Evolutionary conservation across 2,329 filamentous ascomycete genomes (phyloP).

Genomic region (Orbilia blumenaviensis): DNA sequence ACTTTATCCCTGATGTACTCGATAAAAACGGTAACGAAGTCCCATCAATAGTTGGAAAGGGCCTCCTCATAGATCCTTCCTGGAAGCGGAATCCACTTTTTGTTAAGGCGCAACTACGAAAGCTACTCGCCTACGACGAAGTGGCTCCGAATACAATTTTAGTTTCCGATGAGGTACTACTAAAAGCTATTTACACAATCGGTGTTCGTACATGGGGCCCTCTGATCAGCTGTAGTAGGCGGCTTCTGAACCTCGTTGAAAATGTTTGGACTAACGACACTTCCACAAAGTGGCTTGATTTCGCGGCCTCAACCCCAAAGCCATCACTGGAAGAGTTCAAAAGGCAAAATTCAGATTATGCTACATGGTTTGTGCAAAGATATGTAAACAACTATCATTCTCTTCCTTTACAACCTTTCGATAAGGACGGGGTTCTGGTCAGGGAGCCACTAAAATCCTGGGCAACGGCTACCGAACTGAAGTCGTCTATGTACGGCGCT

Average conservation of each 20-base stretch:
- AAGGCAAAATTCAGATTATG: conserved; percentile 11
- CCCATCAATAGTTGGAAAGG: background rate
- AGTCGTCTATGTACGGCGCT: background rate
- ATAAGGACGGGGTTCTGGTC: background rate
- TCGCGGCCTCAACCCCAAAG: too few species aligned
- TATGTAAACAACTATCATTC: background rate
- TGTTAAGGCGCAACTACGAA: background rate
- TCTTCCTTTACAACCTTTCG: too few species aligned
- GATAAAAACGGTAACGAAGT: background rate
- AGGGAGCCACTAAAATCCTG: background rate
- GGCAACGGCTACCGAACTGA: background rate
- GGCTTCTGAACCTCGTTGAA: too few species aligned
- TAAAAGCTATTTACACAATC: background rate
- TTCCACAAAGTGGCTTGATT: too few species aligned
- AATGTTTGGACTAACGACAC: too few species aligned
- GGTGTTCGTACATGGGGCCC: background rate
- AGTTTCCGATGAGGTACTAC: background rate
- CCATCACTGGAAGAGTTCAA: background rate
- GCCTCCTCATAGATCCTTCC: background rate
- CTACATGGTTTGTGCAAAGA: background rate
- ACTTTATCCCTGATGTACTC: background rate
- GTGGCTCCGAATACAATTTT: conserved; percentile 6
- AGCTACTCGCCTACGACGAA: background rate
- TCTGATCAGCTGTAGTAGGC: too few species aligned
- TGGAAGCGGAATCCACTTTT: background rate